Evolutionary conservation across 352 stramenopile species (phyloP).

Genomic region (Phytophthora citrophthora): DNA sequence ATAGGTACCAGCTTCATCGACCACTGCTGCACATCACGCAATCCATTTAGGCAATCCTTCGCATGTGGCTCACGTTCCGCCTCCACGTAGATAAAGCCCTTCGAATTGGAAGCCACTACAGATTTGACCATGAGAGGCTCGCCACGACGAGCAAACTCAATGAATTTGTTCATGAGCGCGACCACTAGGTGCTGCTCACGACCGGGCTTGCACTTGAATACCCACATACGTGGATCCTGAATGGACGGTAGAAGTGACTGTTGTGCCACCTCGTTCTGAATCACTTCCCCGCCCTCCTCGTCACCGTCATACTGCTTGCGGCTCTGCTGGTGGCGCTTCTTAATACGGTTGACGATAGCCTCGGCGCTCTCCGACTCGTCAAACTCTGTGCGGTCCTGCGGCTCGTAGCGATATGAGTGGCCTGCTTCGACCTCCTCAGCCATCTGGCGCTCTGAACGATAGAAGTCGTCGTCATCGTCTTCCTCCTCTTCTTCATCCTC

Average conservation of each 20-base stretch:
- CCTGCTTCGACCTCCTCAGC: slow-evolving; percentile 76
- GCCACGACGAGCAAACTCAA: slow-evolving; percentile 84
- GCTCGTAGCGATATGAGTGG: slow-evolving; percentile 77
- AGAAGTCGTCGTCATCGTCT: slow-evolving; percentile 84
- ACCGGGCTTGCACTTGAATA: slow-evolving; percentile 92
- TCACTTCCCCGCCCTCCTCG: slow-evolving; percentile 81
- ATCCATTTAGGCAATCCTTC: slow-evolving; percentile 84
- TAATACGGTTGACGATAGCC: slow-evolving; percentile 88
- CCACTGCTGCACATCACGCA: slow-evolving; percentile 87
- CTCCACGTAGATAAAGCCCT: slow-evolving; percentile 91
- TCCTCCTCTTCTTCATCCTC: slow-evolving; percentile 90
- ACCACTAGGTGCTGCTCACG: slow-evolving; percentile 88
- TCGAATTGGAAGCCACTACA: slow-evolving; percentile 87
- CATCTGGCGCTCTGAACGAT: slow-evolving; percentile 75
- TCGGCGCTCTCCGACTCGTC: slow-evolving; percentile 86
- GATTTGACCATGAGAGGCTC: slow-evolving; percentile 88
- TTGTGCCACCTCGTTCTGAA: slow-evolving; percentile 88
- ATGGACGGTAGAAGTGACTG: slow-evolving; percentile 89
- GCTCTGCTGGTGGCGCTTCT: slow-evolving; percentile 89
- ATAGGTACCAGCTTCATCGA: slow-evolving; percentile 91
- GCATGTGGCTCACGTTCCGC: slow-evolving; percentile 86
- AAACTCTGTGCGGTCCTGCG: slow-evolving; percentile 72
- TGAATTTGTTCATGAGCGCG: slow-evolving; percentile 91
- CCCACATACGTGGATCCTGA: slow-evolving; percentile 90
- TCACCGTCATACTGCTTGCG: slow-evolving; percentile 87